Evolutionary conservation across 345 rosid species (phyloP), one percentile per base, ranked within the genome.

Genomic region (Turritis glabra): DNA sequence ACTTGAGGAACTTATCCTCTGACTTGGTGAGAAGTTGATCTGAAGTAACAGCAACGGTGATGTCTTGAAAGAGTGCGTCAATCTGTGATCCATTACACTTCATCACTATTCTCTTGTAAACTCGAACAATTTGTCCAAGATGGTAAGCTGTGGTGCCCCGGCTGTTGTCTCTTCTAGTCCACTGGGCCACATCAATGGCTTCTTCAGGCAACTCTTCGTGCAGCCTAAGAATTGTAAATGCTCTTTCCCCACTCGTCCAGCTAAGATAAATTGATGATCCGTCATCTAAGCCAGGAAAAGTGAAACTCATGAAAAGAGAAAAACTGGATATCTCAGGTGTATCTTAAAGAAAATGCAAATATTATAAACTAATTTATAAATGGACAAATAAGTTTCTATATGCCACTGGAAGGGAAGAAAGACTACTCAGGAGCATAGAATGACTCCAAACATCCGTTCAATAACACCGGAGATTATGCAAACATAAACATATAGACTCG

Each of bases 221-320:
- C 75, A 94, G 83, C 83, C 92, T 83, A 41, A 94, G 80, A 71
- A 94, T 70, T 58, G 84, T 80, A 43, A 82, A 90, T 9, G 97
- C 97, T 77, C 81, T 84, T 75, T 84, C 84, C 75, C 83, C 87
- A 80, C 82, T 76, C 17, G 89, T 85, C 98, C 98, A 91, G 81
- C 97, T 90, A 77, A 74, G 85, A 74, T 83, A 91, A 32, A 84
- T 84, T 35, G 90, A 88, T 48, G 97, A 88, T 48, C 98, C 97
- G 43, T 91, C 96, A 80, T 94, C 97, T 94, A 78, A 64, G 74
- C 47, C 58, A 60, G 18, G 43, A 54, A 70, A 38, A 53, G 41
- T 17, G 35, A 63, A 76, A 76, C 59, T 25, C 60, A 51, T 64
- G 48, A 41, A 18, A 30, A 52, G 57, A 43, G 50, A 63, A 33